Conservation (phyloP, 2,329 filamentous ascomycete genomes). For the Endocalyx cinctus region DNA sequence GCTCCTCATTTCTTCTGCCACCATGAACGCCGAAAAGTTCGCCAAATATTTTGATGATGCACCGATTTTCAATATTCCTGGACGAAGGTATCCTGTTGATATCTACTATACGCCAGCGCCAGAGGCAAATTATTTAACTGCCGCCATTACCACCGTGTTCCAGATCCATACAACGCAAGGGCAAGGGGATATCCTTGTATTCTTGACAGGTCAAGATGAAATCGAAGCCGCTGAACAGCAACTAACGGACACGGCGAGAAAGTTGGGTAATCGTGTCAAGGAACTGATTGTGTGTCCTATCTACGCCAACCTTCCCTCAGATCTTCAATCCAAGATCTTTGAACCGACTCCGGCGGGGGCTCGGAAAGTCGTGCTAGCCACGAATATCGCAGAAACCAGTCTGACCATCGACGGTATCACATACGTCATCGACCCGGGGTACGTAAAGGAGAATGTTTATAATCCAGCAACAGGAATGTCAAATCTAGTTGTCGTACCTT, state of each 20-base stretch:
- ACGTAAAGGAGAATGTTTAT: constrained; percentile 93
- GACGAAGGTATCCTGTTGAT: constrained; percentile 82
- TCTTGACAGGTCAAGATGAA: constrained; percentile 93
- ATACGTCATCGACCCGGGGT: constrained; percentile 92
- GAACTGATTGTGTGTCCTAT: constrained; percentile 91
- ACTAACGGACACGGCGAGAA: constrained; percentile 78
- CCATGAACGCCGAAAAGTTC: constrained; percentile 91
- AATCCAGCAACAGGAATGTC: constrained; percentile 91
- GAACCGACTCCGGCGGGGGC: constrained; percentile 82
- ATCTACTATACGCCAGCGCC: constrained; percentile 87
- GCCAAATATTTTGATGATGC: constrained; percentile 86
- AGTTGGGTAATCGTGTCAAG: constrained; percentile 77
- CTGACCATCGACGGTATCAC: constrained; percentile 94
- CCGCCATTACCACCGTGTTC: constrained; percentile 88
- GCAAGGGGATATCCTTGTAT: constrained; percentile 86
- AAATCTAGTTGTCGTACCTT: constrained; percentile 83
- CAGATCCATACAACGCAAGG: constrained; percentile 89
- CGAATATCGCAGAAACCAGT: constrained; percentile 95
- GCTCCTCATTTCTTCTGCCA: constrained; percentile 87
- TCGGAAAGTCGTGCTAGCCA: constrained; percentile 88
- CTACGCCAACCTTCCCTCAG: constrained; percentile 87
- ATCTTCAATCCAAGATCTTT: constrained; percentile 90
- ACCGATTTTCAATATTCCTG: constrained; percentile 92
- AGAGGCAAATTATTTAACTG: constrained; percentile 89
- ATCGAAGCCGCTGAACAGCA: constrained; percentile 85